These are phyloP conservation scores for Cunninghamia lanceolata DNA, from an alignment of 75 land plant genomes.

Conservation along the genomic window DNA sequence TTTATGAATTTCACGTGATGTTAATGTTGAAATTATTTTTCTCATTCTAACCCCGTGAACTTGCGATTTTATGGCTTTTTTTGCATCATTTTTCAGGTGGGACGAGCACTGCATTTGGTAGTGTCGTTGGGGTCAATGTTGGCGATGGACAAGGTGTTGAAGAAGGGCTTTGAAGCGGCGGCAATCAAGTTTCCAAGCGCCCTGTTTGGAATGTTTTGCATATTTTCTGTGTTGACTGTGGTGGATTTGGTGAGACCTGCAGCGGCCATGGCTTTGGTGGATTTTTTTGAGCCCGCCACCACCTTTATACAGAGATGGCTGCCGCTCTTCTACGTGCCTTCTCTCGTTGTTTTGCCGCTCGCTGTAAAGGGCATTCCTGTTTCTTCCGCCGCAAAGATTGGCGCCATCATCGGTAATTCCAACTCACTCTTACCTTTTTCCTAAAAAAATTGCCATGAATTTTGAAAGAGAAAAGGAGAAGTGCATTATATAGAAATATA, in stretches of 20 bases:
- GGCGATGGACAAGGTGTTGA: constrained; percentile 73
- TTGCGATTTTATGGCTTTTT: neutral
- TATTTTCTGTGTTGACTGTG: constrained; percentile 59
- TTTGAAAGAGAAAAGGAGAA: neutral
- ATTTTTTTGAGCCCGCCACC: constrained; percentile 85
- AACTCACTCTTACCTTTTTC: neutral
- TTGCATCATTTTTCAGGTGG: constrained; percentile 43
- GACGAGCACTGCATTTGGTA: constrained; percentile 54
- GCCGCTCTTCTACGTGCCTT: constrained; percentile 95
- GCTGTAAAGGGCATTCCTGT: constrained; percentile 92
- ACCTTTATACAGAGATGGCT: constrained; percentile 96
- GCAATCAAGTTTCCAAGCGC: constrained; percentile 94
- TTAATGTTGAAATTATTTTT: neutral
- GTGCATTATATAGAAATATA: too few species aligned
- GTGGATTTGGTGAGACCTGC: constrained; percentile 49
- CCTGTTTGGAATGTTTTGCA: constrained; percentile 93
- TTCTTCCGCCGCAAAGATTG: constrained; percentile 82
- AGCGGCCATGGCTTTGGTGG: constrained; percentile 50
- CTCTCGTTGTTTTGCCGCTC: constrained; percentile 88
- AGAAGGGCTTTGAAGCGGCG: constrained; percentile 60
- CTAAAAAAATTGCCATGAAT: neutral
- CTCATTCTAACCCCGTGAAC: neutral
- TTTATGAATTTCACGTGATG: neutral
- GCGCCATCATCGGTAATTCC: constrained; percentile 62
- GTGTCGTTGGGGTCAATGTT: constrained; percentile 78